A percentile compares a stretch with the other conserved stretches of the same genome.
These are phyloP conservation scores for Gossypium gossypioides DNA, from an alignment of 441 rosid species.

Conservation along the genomic window DNA sequence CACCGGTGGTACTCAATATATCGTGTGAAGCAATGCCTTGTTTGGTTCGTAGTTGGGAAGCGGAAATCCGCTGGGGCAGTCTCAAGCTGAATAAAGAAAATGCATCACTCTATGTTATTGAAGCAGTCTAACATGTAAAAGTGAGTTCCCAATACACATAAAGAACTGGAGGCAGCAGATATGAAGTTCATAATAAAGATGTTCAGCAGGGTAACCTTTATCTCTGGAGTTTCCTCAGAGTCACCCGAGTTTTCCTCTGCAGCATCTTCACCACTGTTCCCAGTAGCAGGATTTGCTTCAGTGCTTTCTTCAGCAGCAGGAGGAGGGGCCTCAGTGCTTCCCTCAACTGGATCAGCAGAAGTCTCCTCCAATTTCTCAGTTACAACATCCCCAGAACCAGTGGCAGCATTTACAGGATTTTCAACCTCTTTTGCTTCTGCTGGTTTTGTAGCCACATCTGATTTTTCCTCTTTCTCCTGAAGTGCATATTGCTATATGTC, in stretches of 20 bases:
- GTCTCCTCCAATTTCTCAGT: slow-evolving; percentile 33
- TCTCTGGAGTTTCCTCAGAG: slow-evolving; percentile 56
- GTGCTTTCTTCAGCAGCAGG: slow-evolving; percentile 39
- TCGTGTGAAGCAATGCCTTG: slow-evolving; percentile 89
- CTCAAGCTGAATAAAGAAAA: slow-evolving; percentile 49
- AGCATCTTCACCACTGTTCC: slow-evolving; percentile 15
- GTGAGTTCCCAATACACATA: not conserved
- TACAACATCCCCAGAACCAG: slow-evolving; percentile 34
- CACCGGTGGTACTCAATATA: slow-evolving; percentile 89
- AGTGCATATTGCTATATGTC: slow-evolving; percentile 58
- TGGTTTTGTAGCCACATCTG: slow-evolving; percentile 32
- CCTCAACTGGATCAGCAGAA: slow-evolving; percentile 10
- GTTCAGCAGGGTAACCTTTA: slow-evolving; percentile 43
- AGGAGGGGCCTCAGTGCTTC: slow-evolving; percentile 8
- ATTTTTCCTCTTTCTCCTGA: slow-evolving; percentile 55
- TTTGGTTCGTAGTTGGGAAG: slow-evolving; percentile 89
- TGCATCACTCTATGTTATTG: slow-evolving; percentile 9
- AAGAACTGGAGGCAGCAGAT: not conserved
- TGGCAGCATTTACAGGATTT: slow-evolving; percentile 29
- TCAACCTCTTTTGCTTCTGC: slow-evolving; percentile 46
- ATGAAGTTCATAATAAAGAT: not conserved
- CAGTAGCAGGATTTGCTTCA: slow-evolving; percentile 33
- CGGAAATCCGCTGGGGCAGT: slow-evolving; percentile 97
- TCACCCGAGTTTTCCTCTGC: slow-evolving; percentile 27
- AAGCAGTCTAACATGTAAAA: slow-evolving; percentile 14